These are phyloP conservation scores for Daldinia bambusicola DNA, from an alignment of 495 filamentous ascomycete genomes.

Conservation along the genomic window DNA sequence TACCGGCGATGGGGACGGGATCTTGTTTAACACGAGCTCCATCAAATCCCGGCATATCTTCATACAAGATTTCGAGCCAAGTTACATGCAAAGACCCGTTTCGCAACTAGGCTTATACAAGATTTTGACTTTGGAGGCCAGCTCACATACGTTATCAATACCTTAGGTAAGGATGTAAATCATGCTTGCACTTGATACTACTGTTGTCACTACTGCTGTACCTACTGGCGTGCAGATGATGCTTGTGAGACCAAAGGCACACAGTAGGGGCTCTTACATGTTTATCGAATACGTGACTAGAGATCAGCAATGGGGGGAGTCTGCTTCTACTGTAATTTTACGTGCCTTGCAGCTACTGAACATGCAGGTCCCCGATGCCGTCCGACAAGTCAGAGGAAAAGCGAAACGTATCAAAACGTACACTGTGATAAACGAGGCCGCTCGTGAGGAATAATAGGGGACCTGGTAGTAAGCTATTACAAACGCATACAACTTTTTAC, in stretches of 20 bases:
- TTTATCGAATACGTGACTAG: not conserved
- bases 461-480: not conserved
- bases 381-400: conserved; percentile 30
- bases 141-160: not conserved
- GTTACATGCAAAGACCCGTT: conserved; percentile 30
- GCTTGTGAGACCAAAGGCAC: not conserved
- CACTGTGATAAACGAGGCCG: not conserved
- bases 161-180: not conserved
- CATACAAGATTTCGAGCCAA: conserved; percentile 20
- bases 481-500: not conserved
- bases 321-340: conserved; percentile 36
- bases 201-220: not conserved
- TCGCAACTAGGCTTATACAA: conserved; percentile 20
- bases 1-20: conserved; percentile 25
- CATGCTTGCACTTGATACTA: not conserved
- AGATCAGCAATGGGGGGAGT: conserved; percentile 1
- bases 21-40: conserved; percentile 31
- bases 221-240: not conserved
- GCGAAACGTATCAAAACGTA: conserved; percentile 15
- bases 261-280: not conserved
- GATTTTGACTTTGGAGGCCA: conserved; percentile 9
- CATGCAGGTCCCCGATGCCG: conserved; percentile 40
- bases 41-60: conserved; percentile 14
- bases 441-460: not conserved
- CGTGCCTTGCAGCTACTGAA: conserved; percentile 38